Evolutionary conservation across 2,329 filamentous ascomycete species (phyloP).

Genomic region (Onygenales sp.): DNA sequence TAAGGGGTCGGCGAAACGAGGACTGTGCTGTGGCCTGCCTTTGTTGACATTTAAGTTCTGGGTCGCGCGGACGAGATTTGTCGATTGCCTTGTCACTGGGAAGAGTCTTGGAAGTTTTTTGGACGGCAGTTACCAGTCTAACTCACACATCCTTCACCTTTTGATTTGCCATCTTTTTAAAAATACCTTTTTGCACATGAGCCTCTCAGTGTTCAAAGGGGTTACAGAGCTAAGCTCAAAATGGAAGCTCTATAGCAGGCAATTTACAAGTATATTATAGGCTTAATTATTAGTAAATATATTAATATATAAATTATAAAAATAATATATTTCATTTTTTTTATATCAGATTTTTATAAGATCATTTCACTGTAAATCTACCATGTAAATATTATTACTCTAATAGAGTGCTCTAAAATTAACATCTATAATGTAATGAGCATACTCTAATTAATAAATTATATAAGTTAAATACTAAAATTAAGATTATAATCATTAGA

Average conservation of each 20-base stretch:
- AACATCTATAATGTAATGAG: too few species aligned
- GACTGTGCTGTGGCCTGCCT: neutral
- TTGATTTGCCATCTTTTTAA: neutral
- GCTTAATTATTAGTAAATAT: too few species aligned
- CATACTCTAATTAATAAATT: too few species aligned
- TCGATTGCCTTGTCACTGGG: neutral
- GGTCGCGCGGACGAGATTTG: neutral
- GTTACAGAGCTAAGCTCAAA: too few species aligned
- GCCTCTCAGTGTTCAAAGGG: too few species aligned
- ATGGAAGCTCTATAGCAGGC: too few species aligned
- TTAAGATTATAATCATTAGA: too few species aligned
- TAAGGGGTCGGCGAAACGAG: neutral
- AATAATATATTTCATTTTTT: too few species aligned
- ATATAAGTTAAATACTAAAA: too few species aligned
- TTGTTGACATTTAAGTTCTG: neutral
- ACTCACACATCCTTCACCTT: neutral
- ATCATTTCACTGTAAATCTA: slow-evolving; percentile 15
- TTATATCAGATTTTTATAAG: too few species aligned
- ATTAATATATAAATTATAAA: too few species aligned
- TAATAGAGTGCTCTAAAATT: slow-evolving; percentile 26
- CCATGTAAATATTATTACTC: slow-evolving; percentile 44
- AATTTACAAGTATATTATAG: too few species aligned
- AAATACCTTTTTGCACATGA: neutral
- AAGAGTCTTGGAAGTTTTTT: neutral
- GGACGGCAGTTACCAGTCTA: neutral